These are phyloP conservation scores for Tricholoma furcatifolium DNA, from an alignment of 768 basidiomycete genomes.

Conservation along the genomic window DNA sequence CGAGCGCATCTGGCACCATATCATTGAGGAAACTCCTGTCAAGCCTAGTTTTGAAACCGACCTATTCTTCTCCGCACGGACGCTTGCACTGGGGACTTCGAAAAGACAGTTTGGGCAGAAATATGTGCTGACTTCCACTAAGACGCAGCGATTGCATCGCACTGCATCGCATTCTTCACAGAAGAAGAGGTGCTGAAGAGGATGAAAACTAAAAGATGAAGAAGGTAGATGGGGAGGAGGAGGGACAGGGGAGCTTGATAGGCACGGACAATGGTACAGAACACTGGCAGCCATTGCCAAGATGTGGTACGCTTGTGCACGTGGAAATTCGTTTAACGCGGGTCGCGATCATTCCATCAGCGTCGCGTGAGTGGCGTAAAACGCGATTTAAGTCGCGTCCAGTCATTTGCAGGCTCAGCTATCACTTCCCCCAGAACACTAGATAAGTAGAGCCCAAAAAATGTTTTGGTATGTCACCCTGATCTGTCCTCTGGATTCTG, in stretches of 20 bases:
- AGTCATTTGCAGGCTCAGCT: too few species aligned
- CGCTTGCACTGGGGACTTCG: conserved; percentile 97
- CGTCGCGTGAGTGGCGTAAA: too few species aligned
- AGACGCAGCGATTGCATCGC: conserved; percentile 89
- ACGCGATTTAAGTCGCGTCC: too few species aligned
- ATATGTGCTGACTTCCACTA: conserved; percentile 93
- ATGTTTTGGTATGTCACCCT: too few species aligned
- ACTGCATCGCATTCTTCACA: conserved; percentile 99
- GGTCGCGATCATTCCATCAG: too few species aligned
- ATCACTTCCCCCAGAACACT: too few species aligned
- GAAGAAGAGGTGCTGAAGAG: conserved; percentile 86
- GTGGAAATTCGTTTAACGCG: not conserved
- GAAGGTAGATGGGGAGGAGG: conserved; percentile 78
- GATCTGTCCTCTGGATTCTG: too few species aligned
- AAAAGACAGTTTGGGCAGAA: conserved; percentile 98
- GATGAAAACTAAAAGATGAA: conserved; percentile 79
- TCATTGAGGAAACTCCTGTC: conserved; percentile 6
- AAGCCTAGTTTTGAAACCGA: conserved; percentile 25
- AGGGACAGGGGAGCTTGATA: conserved; percentile 54
- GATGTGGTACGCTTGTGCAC: not conserved
- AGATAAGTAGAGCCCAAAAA: too few species aligned
- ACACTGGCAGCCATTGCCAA: conserved; percentile 21
- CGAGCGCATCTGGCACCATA: conserved; percentile 77
- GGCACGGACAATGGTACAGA: conserved; percentile 74
- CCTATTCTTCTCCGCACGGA: conserved; percentile 98